Base-by-base conservation (phyloP, 129 eudicot genomes). In the Solidago caesia region DNA sequence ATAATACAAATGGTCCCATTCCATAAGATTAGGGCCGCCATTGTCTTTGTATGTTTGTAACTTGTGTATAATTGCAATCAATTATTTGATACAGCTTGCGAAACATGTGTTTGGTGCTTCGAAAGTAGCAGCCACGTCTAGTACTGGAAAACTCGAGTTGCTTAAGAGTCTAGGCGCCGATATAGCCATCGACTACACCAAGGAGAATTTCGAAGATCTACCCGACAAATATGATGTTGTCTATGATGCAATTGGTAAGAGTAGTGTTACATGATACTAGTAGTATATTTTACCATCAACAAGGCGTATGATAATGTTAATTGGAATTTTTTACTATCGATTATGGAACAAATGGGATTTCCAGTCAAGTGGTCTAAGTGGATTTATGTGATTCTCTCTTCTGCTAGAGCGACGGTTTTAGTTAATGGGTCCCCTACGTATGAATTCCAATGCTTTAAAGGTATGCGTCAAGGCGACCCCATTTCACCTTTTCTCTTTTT, bases 91-190 rank as follows among this genome's bases (percentile, higher is more conserved):
- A 83, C 79, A 93, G 96, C 84, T 93, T 3, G 98, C 97, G 16
- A 93, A 90, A 71, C 96, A 90, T 10, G 93, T 90, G 51, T 88
- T 83, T 76, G 97, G 93, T 55, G 97, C 97, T 58, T 93, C 97
- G 25, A 90, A 82, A 83, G 84, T 93, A 27, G 96, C 93, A 39
- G 96, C 98, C 8, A 90, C 97, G 39, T 83, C 98, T 43, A 93
- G 97, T 78, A 90, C 97, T 0, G 82, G 87, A 46, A 93, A 93
- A 63, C 71, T 90, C 46, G 96, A 93, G 47, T 70, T 93, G 61
- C 82, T 93, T 13, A 93, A 82, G 82, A 93, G 96, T 76, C 86
- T 93, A 67, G 98, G 98, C 3, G 91, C 87, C 25, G 98, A 93
- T 83, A 66, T 90, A 27, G 92, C 96, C 27, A 93, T 93, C 26